Evolutionary conservation across 257 asterid genomes (phyloP), one percentile per base, ranked within the genome.

Genomic region (Nicotiana benthamiana): DNA sequence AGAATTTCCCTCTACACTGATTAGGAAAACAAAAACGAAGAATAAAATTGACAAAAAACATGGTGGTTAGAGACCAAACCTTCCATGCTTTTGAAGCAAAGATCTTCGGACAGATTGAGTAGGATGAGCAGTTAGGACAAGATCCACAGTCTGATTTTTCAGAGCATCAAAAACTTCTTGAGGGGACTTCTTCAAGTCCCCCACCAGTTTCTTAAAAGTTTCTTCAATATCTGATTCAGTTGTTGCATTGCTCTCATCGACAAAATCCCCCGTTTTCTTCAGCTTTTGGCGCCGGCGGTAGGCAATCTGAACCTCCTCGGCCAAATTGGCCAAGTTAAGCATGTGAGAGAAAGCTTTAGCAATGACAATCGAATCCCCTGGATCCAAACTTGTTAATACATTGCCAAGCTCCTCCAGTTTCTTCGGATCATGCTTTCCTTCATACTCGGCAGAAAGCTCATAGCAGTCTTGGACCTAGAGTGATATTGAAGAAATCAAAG

Each of bases 271-370:
- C 56, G 83, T 88, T 79, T 88, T 88, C 84, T 88, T 88, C 83
- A 83, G 40, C 81, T 88, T 88, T 75, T 78, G 86, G 79, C 88
- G 81, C 10, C 91, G 80, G 5, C 89, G 87, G 57, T 84, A 81
- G 22, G 91, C 91, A 56, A 82, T 86, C 85, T 88, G 91, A 56
- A 88, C 91, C 82, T 88, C 91, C 88, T 88, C 91, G 9, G 91
- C 91, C 80, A 88, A 80, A 82, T 88, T 88, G 75, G 88, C 91
- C 59, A 88, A 86, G 86, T 86, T 88, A 82, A 88, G 91, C 91
- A 84, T 88, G 88, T 88, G 88, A 72, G 91, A 88, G 85, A 88
- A 88, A 32, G 91, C 85, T 74, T 88, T 88, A 4, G 91, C 88
- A 84, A 88, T 74, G 32, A 88, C 91, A 60, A 88, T 88, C 27